Percentiles rank a stretch among this genome's conserved stretches.
phyloP scores from a whole-genome alignment of 352 stramenopile genomes.

The Thalassiosira ordinaria region DNA sequence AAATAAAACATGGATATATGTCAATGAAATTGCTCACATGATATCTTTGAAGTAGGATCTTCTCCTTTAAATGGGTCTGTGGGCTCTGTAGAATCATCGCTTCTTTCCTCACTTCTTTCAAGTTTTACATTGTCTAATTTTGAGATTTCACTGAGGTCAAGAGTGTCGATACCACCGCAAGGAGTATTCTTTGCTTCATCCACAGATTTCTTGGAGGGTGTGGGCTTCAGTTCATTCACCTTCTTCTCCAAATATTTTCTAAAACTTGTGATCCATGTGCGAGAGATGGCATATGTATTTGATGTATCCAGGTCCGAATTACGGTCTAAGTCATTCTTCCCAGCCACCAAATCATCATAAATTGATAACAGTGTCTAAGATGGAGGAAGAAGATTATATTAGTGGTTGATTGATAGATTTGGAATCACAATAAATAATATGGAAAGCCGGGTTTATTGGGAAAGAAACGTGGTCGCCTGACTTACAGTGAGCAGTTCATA shows the following conservation, averaged over 20 bases:
- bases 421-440: no score
- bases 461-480: no score
- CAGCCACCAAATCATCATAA: conserved; percentile 39
- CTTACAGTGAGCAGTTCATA: conserved; percentile 40
- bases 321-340: conserved; percentile 46
- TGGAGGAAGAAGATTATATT: no score
- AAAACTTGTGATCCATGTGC: conserved; percentile 43
- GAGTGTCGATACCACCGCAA: conserved; percentile 30
- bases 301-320: not conserved
- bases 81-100: conserved; percentile 34
- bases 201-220: not conserved
- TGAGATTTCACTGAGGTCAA: conserved; percentile 35
- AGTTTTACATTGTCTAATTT: not conserved
- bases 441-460: no score
- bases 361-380: conserved; percentile 42
- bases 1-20: conserved; percentile 15
- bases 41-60: conserved; percentile 31
- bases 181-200: conserved; percentile 8
- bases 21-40: conserved; percentile 22
- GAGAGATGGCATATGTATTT: conserved; percentile 45
- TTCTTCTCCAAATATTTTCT: conserved; percentile 49
- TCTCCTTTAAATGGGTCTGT: conserved; percentile 35
- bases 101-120: not conserved
- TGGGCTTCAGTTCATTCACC: conserved; percentile 22
- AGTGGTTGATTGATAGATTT: no score